Evolutionary conservation across 2,329 filamentous ascomycete species (phyloP), one percentile per base, ranked within the genome.

Genomic region (Alternaria gaisen): DNA sequence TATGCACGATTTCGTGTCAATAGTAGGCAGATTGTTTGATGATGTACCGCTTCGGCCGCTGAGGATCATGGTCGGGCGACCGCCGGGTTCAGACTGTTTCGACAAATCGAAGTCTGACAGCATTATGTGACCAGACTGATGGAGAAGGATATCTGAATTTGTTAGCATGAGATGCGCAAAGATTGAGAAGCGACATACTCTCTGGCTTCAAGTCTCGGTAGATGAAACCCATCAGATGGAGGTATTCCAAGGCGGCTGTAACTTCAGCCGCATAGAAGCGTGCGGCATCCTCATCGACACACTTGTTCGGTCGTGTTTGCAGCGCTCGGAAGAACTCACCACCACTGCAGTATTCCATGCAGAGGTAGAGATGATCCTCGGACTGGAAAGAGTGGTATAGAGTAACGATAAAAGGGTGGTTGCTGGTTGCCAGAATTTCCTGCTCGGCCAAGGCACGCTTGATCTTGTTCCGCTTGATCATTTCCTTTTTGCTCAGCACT

Each of bases 391-490:
- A 98, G 81, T 99, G 95, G 79, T 98, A 99, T 3, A 99, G 85
- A 0, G 95, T 99, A 65, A 99, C 95, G 76, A 99, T 99, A 80
- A 99, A 99, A 0, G 95, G 95, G 74, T 99, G 95, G 72, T 99
- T 99, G 84, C 94, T 98, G 42, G 95, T 99, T 9, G 95, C 95
- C 55, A 99, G 84, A 67, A 99, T 99, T 80, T 99, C 95, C 78
- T 98, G 95, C 81, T 99, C 95, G 38, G 95, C 95, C 70, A 99
- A 85, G 14, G 95, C 95, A 76, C 95, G 89, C 86, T 99, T 99
- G 83, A 99, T 99, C 86, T 99, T 99, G 85, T 99, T 99, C 60
- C 95, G 91, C 84, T 99, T 99, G 81, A 99, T 99, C 95, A 99
- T 99, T 81, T 99, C 95, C 84, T 98, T 97, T 82, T 99, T 99